Evolutionary conservation across 1,284 basidiomycete genomes (phyloP).

Genomic region (Marasmius sp.): DNA sequence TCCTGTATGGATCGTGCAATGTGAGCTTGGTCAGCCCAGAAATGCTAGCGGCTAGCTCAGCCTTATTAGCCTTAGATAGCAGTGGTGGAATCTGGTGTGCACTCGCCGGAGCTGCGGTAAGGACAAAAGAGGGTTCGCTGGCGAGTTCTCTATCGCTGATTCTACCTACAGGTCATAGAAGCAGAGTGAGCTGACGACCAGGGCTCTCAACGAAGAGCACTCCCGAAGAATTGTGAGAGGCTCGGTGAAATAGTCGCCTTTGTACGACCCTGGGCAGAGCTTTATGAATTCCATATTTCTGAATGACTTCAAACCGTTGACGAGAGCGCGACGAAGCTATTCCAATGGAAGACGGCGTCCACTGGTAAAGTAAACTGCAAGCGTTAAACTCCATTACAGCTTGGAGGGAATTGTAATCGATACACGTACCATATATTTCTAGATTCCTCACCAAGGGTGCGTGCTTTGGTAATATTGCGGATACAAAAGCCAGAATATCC

Average conservation of each 20-base stretch:
- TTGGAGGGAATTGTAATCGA: background rate
- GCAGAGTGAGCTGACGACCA: constrained; percentile 1
- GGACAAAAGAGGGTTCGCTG: no score
- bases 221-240: background rate
- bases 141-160: no score
- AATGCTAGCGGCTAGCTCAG: background rate
- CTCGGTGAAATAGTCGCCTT: background rate
- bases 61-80: background rate
- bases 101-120: background rate
- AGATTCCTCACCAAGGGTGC: background rate
- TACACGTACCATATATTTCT: background rate
- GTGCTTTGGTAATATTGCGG: background rate
- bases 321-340: background rate
- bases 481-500: background rate
- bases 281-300: background rate
- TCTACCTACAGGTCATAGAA: background rate
- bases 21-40: constrained; percentile 7
- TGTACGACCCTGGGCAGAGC: background rate
- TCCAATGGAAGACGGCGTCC: background rate
- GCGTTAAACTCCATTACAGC: background rate
- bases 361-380: background rate
- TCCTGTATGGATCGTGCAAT: constrained; percentile 5
- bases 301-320: background rate
- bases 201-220: background rate
- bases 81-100: background rate